phyloP scores from a whole-genome alignment of 2,329 filamentous ascomycete species.

The Mariannaea elegans region DNA sequence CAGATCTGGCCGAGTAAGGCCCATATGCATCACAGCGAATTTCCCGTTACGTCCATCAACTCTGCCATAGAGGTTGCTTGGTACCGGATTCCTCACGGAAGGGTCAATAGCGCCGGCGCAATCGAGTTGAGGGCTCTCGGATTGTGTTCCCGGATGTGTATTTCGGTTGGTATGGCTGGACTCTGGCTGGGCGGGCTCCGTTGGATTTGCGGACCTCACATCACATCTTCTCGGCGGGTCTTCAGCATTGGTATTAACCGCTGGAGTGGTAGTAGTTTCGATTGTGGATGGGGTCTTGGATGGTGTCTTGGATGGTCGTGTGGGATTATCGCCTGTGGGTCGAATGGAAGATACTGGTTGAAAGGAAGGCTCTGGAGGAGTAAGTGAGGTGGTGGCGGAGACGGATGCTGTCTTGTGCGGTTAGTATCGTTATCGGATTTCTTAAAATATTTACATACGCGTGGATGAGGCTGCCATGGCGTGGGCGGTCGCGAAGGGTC shows the following conservation, averaged over 20 bases:
- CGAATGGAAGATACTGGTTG: neutral
- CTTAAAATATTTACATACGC: conserved; percentile 35
- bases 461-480: conserved; percentile 39
- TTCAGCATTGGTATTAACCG: conserved; percentile 7
- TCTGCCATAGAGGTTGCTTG: conserved; percentile 69
- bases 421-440: conserved; percentile 23
- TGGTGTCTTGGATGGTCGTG: neutral
- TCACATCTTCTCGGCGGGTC: conserved; percentile 16
- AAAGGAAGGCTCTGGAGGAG: neutral
- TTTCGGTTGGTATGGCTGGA: neutral
- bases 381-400: conserved; percentile 13
- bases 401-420: conserved; percentile 20
- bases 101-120: conserved; percentile 39
- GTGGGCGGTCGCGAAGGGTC: conserved; percentile 24
- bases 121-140: conserved; percentile 27
- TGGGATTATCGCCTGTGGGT: neutral
- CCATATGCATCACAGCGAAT: conserved; percentile 71
- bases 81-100: conserved; percentile 62
- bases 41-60: conserved; percentile 66
- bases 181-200: conserved; percentile 7
- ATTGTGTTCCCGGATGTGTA: neutral
- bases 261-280: conserved; percentile 15
- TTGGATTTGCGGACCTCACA: neutral
- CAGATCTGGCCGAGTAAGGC: conserved; percentile 56
- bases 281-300: conserved; percentile 11